Evolutionary conservation across 108 stramenopile species (phyloP).

Genomic region (Nannochloropsis granulata): DNA sequence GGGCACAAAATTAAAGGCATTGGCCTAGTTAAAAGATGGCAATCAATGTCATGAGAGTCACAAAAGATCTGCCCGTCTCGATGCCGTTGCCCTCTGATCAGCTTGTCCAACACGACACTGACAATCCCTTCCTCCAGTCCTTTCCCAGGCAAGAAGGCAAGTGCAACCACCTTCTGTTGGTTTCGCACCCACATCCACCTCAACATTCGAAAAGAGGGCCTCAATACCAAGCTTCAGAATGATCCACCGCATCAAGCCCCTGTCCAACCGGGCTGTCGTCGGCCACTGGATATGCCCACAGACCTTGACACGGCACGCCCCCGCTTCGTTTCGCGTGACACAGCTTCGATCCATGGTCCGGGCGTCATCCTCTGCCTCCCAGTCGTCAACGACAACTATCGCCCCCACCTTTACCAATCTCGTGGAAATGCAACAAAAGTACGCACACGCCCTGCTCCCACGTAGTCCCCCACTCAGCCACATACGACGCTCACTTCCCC

Average conservation of each 20-base stretch:
- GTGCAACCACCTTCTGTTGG: no score
- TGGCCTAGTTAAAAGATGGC: no score
- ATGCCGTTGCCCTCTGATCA: no score
- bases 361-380: neutral
- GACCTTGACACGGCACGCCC: neutral
- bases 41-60: no score
- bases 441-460: neutral
- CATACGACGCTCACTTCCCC: neutral
- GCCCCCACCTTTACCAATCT: conserved; percentile 2
- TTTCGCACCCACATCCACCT: no score
- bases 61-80: no score
- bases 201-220: no score
- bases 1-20: no score
- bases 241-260: neutral
- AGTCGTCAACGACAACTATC: neutral
- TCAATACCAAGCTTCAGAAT: neutral
- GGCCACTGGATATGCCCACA: neutral
- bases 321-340: neutral
- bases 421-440: conserved; percentile 31
- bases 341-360: neutral
- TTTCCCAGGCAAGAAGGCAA: no score
- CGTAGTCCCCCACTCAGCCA: neutral
- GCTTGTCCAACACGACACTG: no score
- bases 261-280: neutral
- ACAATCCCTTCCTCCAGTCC: no score